Evolutionary conservation across 164 flowering plant genomes (phyloP), one percentile per base, ranked within the genome.

Genomic region (Cinnamomum micranthum): DNA sequence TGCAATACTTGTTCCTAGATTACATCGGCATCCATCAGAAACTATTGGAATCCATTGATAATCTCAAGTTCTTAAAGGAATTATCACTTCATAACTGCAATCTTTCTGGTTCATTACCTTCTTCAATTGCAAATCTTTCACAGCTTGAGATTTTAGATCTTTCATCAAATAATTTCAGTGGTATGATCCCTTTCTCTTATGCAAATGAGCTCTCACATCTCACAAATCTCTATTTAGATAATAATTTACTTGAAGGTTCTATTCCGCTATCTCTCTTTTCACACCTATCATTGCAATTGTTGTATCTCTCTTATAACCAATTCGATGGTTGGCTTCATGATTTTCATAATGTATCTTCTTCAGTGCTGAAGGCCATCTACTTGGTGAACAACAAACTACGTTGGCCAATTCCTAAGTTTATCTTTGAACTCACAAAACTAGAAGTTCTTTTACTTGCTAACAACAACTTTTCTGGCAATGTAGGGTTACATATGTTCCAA

Each of bases 101-200:
- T 25, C 83, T 87, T 31, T 68, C 14, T 33, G 92, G 90, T 25
- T 1, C 66, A 14, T 65, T 89, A 2, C 92, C 89, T 9, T 22
- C 10, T 82, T 87, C 33, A 86, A 83, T 31, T 63, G 66, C 11
- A 22, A 63, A 63, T 15, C 66, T 63, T 24, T 20, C 66, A 13
- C 22, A n/a, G n/a, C n/a, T n/a, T n/a, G n/a, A n/a, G n/a, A n/a
- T n/a, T n/a, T n/a, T n/a, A n/a, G n/a, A n/a, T n/a, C n/a, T n/a
- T n/a, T n/a, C n/a, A n/a, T n/a, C n/a, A n/a, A n/a, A n/a, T n/a
- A n/a, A n/a, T n/a, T n/a, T n/a, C n/a, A n/a, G n/a, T n/a, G n/a
- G n/a, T n/a, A n/a, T n/a, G n/a, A n/a, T n/a, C n/a, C n/a, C n/a
- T n/a, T n/a, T n/a, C n/a, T n/a, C n/a, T n/a, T n/a, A n/a, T n/a